Evolutionary conservation across 805 yeast species (phyloP).

Genomic region (Saturnispora dispora): DNA sequence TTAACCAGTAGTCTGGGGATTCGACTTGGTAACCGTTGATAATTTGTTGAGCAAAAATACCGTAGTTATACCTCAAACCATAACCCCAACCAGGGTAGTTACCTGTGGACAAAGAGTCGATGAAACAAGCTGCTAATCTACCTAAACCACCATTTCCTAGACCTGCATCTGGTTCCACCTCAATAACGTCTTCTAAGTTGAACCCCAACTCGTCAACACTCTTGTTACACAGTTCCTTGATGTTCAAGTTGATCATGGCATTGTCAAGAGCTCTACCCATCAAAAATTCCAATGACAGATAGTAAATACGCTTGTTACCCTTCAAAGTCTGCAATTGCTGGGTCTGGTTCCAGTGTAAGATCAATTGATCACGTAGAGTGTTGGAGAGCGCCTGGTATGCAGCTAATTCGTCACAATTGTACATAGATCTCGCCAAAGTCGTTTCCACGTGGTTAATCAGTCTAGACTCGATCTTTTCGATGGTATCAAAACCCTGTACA

Average conservation of each 20-base stretch:
- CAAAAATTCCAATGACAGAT: constrained; percentile 76
- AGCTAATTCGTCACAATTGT: constrained; percentile 86
- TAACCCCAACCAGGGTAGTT: constrained; percentile 96
- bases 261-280: constrained; percentile 96
- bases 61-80: constrained; percentile 87
- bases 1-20: constrained; percentile 90
- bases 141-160: constrained; percentile 95
- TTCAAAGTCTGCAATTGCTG: constrained; percentile 80
- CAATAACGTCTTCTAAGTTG: constrained; percentile 74
- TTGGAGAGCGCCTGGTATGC: constrained; percentile 86
- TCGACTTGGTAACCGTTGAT: constrained; percentile 91
- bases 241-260: constrained; percentile 74
- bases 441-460: constrained; percentile 87
- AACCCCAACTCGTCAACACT: constrained; percentile 73
- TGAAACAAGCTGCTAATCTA: constrained; percentile 87
- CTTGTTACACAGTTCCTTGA: constrained; percentile 47
- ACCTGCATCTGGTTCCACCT: constrained; percentile 89
- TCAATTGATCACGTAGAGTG: constrained; percentile 68
- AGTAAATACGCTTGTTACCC: constrained; percentile 81
- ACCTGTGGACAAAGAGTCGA: constrained; percentile 79
- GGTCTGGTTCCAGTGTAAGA: constrained; percentile 86
- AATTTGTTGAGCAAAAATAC: constrained; percentile 84
- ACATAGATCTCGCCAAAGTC: constrained; percentile 80
- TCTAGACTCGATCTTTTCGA: constrained; percentile 52
- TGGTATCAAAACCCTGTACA: constrained; percentile 38